Conservation (phyloP, 2,329 filamentous ascomycete genomes). For the Chlorencoelia australis region DNA sequence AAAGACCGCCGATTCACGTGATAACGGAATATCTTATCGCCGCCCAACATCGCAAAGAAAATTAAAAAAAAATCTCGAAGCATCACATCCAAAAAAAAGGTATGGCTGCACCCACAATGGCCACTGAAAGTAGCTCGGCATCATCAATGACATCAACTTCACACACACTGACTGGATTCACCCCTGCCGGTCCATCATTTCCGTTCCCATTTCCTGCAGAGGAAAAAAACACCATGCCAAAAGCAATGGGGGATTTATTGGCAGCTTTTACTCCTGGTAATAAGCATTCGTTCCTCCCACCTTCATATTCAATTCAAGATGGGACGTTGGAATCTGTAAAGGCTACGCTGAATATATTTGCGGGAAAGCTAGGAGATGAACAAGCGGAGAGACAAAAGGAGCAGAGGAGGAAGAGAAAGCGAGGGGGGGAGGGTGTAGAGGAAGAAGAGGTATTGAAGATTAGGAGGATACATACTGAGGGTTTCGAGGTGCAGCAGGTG, state of each 20-base stretch:
- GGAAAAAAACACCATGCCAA: conserved; percentile 8
- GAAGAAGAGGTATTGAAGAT: conserved; percentile 55
- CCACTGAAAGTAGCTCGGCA: conserved; percentile 34
- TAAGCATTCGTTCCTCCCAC: conserved; percentile 57
- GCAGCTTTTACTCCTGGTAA: conserved; percentile 20
- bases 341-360: conserved; percentile 67
- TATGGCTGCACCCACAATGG: conserved; percentile 17
- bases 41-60: neutral
- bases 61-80: conserved; percentile 11
- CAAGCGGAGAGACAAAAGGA: conserved; percentile 61
- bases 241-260: conserved; percentile 18
- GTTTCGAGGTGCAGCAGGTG: conserved; percentile 79
- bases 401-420: conserved; percentile 66
- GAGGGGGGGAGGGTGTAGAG: conserved; percentile 39
- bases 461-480: conserved; percentile 74
- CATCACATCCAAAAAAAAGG: conserved; percentile 1
- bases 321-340: conserved; percentile 70
- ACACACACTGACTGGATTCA: conserved; percentile 47
- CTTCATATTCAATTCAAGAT: conserved; percentile 53
- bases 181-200: conserved; percentile 26
- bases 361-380: conserved; percentile 60
- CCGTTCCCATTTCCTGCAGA: conserved; percentile 28
- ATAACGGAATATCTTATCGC: conserved; percentile 11
- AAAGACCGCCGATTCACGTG: too few species aligned
- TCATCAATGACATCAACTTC: conserved; percentile 56